phyloP scores from a whole-genome alignment of 2,329 filamentous ascomycete genomes.

The Pleurostoma richardsiae region DNA sequence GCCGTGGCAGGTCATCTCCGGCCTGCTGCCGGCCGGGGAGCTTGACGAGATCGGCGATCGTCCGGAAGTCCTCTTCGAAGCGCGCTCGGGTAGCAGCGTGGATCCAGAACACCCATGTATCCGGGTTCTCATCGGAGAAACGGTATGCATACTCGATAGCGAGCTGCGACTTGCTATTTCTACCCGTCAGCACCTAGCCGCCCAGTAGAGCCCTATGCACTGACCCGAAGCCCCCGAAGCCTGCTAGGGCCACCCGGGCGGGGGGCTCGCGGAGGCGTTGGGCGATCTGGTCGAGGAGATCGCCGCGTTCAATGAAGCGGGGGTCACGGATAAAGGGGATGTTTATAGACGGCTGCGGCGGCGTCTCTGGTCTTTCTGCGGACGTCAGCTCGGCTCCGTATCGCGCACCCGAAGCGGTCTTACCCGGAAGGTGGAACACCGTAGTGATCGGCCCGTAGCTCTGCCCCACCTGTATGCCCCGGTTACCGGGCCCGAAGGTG shows the following conservation, averaged over 20 bases:
- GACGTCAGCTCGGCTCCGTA: no score
- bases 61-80: slow-evolving; percentile 22
- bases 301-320: slow-evolving; percentile 16
- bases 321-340: slow-evolving; percentile 14
- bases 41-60: slow-evolving; percentile 21
- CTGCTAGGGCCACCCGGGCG: slow-evolving; percentile 15
- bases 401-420: no score
- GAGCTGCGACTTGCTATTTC: slow-evolving; percentile 4
- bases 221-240: slow-evolving; percentile 17
- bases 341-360: no score
- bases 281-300: slow-evolving; percentile 6
- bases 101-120: slow-evolving; percentile 26
- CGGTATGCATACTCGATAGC: slow-evolving; percentile 8
- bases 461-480: no score
- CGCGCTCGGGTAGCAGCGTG: slow-evolving; percentile 21
- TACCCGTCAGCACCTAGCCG: no score
- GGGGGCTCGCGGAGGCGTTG: slow-evolving; percentile 7
- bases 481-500: no score
- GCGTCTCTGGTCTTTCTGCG: no score
- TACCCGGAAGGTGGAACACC: no score
- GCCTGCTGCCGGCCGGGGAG: slow-evolving; percentile 18
- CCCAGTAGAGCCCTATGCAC: no score
- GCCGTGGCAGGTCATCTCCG: slow-evolving; percentile 12
- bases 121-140: slow-evolving; percentile 2
- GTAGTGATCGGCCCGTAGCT: no score